phyloP scores from a whole-genome alignment of 257 asterid genomes.

The Solanum sitiens region DNA sequence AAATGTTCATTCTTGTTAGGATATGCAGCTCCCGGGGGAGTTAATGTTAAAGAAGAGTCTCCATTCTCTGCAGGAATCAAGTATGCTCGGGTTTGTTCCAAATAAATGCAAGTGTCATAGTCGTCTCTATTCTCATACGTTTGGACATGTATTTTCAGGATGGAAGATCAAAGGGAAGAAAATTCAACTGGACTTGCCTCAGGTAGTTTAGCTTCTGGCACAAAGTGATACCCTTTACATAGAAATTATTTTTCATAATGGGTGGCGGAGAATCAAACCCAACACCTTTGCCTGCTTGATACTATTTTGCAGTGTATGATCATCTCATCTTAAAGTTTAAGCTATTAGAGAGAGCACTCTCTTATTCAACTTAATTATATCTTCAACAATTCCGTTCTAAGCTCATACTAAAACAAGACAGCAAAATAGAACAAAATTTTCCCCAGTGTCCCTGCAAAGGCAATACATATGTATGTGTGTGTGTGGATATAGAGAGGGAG shows the following conservation, averaged over 20 bases:
- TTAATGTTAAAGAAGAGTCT: constrained; percentile 52
- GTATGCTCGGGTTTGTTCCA: constrained; percentile 26
- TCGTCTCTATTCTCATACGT: background rate
- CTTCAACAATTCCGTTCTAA: background rate
- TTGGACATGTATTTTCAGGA: constrained; percentile 36
- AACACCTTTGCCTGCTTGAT: background rate
- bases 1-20: constrained; percentile 25
- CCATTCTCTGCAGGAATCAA: constrained; percentile 47
- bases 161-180: constrained; percentile 66
- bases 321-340: background rate
- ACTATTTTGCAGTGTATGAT: background rate
- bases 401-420: background rate
- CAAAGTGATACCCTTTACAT: background rate
- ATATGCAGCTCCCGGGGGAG: constrained; percentile 37
- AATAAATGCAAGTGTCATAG: background rate
- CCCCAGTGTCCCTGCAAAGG: background rate
- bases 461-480: background rate
- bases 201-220: constrained; percentile 51
- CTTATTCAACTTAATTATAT: background rate
- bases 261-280: background rate
- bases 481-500: background rate
- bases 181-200: constrained; percentile 52
- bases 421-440: background rate
- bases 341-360: background rate
- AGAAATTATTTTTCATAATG: background rate